Evolutionary conservation across 2,329 filamentous ascomycete species (phyloP).

Genomic region (Fusarium oxysporum): DNA sequence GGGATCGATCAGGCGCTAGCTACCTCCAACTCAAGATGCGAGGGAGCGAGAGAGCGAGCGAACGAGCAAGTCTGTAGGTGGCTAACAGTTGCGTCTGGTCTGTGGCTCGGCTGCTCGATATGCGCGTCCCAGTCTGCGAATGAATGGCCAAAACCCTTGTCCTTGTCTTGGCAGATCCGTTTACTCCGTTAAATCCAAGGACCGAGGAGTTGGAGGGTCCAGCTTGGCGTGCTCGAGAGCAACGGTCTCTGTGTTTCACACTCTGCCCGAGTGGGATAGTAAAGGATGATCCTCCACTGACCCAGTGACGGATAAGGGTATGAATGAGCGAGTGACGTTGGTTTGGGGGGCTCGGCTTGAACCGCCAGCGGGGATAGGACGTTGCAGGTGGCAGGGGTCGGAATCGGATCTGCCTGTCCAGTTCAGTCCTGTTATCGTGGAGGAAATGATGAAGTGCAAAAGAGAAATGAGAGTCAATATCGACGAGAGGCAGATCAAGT

Average conservation of each 20-base stretch:
- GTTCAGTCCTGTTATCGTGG: background rate
- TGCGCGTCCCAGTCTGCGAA: constrained; percentile 9
- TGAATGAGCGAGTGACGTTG: constrained; percentile 33
- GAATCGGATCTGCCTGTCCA: background rate
- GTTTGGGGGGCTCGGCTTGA: constrained; percentile 33
- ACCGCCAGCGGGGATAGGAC: constrained; percentile 23
- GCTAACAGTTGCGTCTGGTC: constrained; percentile 34
- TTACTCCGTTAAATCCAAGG: constrained; percentile 16
- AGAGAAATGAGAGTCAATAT: constrained; percentile 14
- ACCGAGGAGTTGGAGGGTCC: constrained; percentile 12
- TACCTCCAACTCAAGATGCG: background rate
- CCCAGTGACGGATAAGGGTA: constrained; percentile 26
- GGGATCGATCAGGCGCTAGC: constrained; percentile 21
- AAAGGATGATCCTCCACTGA: constrained; percentile 29
- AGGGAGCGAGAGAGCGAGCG: background rate
- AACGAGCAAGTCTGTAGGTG: constrained; percentile 4
- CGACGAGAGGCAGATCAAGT: background rate
- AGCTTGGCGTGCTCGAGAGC: constrained; percentile 9
- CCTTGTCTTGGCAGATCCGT: constrained; percentile 25
- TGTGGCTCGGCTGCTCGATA: constrained; percentile 29
- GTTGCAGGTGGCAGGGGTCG: background rate
- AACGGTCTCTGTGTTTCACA: constrained; percentile 34
- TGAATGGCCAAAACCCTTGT: background rate
- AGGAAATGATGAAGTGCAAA: constrained; percentile 15
- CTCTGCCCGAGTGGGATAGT: constrained; percentile 15